Conservation (phyloP, 2,329 filamentous ascomycete species). For the Fusarium abutilonis region DNA sequence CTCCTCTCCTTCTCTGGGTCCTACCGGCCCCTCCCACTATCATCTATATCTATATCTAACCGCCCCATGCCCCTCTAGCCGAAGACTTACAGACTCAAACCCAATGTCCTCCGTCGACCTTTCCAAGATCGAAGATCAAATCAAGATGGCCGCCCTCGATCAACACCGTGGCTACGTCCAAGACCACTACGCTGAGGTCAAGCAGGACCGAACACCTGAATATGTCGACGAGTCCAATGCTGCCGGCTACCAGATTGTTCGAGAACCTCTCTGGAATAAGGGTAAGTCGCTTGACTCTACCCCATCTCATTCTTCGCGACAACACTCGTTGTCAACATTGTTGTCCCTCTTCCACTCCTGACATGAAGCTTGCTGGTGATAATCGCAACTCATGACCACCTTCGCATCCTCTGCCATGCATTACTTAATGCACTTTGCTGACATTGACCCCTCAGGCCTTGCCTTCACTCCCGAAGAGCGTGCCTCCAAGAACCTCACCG, state of each 20-base stretch:
- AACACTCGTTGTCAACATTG: conserved; percentile 31
- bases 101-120: conserved; percentile 68
- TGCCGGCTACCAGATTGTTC: conserved; percentile 68
- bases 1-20: conserved; percentile 42
- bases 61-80: conserved; percentile 61
- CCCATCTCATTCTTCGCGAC: conserved; percentile 7
- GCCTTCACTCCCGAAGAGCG: conserved; percentile 73
- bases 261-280: conserved; percentile 73
- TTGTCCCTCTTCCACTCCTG: conserved; percentile 8
- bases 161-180: conserved; percentile 69
- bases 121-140: conserved; percentile 65
- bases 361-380: background rate
- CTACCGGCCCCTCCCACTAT: conserved; percentile 49
- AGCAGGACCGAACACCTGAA: conserved; percentile 63
- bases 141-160: conserved; percentile 69
- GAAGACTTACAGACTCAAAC: conserved; percentile 63
- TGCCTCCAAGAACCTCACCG: conserved; percentile 71
- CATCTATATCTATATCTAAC: conserved; percentile 57
- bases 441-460: conserved; percentile 58
- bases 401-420: background rate
- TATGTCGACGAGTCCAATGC: conserved; percentile 63
- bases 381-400: background rate
- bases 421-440: conserved; percentile 13
- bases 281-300: conserved; percentile 55
- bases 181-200: conserved; percentile 64